Conservation (phyloP, 2,329 filamentous ascomycete genomes). For the Thermomyces lanuginosus region DNA sequence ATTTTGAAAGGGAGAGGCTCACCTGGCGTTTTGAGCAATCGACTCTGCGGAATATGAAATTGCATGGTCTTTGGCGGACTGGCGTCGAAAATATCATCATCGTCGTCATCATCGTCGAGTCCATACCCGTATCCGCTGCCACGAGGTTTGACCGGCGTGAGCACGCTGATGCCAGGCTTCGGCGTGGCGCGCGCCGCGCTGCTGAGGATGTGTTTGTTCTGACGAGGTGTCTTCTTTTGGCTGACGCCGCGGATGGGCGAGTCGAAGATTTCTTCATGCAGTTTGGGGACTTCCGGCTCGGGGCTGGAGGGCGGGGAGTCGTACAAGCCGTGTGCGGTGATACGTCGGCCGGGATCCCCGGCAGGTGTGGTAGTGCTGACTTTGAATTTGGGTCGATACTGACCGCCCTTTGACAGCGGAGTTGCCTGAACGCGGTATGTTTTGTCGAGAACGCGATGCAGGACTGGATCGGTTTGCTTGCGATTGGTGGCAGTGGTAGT, state of each 20-base stretch:
- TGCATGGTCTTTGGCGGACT: conserved; percentile 69
- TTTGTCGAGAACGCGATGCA: conserved; percentile 88
- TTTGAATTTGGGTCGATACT: conserved; percentile 14
- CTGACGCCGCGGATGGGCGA: conserved; percentile 43
- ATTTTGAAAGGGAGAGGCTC: conserved; percentile 7
- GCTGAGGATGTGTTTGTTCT: no score
- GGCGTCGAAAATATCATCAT: conserved; percentile 46
- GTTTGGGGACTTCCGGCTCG: conserved; percentile 61
- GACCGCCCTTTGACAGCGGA: conserved; percentile 46
- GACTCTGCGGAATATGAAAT: conserved; percentile 35
- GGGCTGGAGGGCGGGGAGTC: conserved; percentile 54
- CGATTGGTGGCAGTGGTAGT: conserved; percentile 15
- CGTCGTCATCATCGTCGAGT: conserved; percentile 39
- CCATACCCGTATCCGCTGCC: conserved; percentile 1
- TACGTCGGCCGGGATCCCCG: conserved; percentile 9
- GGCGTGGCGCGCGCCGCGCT: conserved; percentile 26
- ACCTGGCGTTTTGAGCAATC: conserved; percentile 34
- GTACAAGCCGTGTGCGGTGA: conserved; percentile 15
- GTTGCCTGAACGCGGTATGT: conserved; percentile 90
- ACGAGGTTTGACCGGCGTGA: conserved; percentile 45
- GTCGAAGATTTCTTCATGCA: conserved; percentile 73
- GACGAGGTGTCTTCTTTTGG: no score
- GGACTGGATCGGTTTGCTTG: conserved; percentile 48
- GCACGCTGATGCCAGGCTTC: conserved; percentile 72
- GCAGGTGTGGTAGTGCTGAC: conserved; percentile 16